Evolutionary conservation across 139 green algal genomes (phyloP).

Genomic region (Coelastrella sp.): DNA sequence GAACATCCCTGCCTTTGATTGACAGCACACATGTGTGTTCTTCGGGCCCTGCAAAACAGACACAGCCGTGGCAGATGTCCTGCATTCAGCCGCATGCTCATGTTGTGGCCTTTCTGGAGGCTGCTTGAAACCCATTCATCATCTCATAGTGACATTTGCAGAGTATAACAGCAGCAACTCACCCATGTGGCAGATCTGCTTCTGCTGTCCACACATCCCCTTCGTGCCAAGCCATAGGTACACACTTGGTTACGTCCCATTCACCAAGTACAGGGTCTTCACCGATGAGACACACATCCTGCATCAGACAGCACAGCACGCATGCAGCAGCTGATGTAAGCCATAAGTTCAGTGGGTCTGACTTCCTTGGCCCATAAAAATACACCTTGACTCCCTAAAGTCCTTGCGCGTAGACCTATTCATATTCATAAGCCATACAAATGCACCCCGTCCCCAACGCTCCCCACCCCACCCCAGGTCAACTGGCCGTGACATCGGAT

Average conservation of each 20-base stretch:
- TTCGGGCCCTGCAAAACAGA: too few species aligned
- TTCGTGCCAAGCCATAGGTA: slow-evolving; percentile 44
- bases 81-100: too few species aligned
- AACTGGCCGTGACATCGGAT: too few species aligned
- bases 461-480: too few species aligned
- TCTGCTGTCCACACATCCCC: slow-evolving; percentile 47
- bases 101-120: slow-evolving; percentile 64
- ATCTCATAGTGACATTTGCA: neutral
- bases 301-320: neutral
- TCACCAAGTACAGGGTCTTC: slow-evolving; percentile 6
- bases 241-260: slow-evolving; percentile 23
- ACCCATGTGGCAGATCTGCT: slow-evolving; percentile 33
- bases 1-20: neutral
- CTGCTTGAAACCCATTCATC: neutral
- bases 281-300: slow-evolving; percentile 31
- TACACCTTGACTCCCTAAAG: neutral
- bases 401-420: too few species aligned
- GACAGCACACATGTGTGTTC: too few species aligned
- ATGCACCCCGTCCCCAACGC: too few species aligned
- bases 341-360: neutral
- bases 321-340: neutral
- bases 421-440: too few species aligned
- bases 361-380: neutral
- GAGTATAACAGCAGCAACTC: neutral
- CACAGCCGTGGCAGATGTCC: too few species aligned